Base-by-base conservation (phyloP, 1,284 basidiomycete genomes). In the Waitea zeae region DNA sequence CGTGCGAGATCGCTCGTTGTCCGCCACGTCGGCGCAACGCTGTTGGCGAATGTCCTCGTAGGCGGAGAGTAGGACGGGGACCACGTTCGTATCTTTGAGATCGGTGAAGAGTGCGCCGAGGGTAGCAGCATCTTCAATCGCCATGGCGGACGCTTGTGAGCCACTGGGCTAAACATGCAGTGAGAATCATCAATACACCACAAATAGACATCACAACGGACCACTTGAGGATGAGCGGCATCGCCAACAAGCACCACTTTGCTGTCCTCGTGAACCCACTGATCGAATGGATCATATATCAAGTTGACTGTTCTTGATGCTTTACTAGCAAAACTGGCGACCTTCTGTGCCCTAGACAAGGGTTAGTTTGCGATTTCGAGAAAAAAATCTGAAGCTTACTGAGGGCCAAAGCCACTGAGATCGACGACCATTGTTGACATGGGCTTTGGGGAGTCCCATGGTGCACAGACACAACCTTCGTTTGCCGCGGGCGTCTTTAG, bases 81-180 rank as follows among this genome's bases (percentile, higher is more conserved):
- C 40, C 22, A 49, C 43, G 7, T 40, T 38, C 18, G 17, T 28
- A 14, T 30, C 30, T 27, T 31, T 32, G 12, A 51, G 39, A 15
- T 41, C 44, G 5, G 48, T 46, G 32, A 52, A 46, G 12, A 51
- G 42, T 13, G 38, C 40, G 34, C 46, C 45, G 15, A 53, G 40
- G 13, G 49, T 48, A 11, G 41, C 45, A 12, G 49, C 51, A 31
- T 50, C 50, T 39, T 53, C 51, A 12, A 52, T 38, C 9, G 44
- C 45, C 43, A 48, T 46, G 4, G 45, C 45, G 24, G 41, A 36
- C 6, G 38, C 41, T 32, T 50, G 49, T 4, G 43, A 42, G 6
- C 41, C 43, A 31, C 48, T 46, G 13, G 48, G 47, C 46, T 50
- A 20, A 19, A 6, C 17, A 12, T 20, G n/a, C 9, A 11, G 20